Conservation (phyloP, 257 asterid genomes). For the Lantana camara region DNA sequence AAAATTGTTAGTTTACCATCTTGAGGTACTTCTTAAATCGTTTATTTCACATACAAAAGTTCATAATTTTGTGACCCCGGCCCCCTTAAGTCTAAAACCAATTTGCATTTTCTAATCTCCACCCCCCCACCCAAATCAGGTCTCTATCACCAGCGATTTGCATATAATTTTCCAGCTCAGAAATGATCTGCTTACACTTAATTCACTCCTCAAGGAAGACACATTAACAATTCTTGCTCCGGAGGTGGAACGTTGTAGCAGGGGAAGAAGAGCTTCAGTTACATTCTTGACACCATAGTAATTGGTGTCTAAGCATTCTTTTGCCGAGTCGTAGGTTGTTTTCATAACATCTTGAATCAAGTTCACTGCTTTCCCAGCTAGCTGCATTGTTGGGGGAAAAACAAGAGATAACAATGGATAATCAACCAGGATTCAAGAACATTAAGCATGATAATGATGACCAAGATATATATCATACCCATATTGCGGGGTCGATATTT, state of each 20-base stretch:
- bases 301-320: constrained; percentile 67
- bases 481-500: constrained; percentile 54
- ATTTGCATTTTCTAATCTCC: too few relatives aligned
- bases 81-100: too few relatives aligned
- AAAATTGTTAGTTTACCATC: too few relatives aligned
- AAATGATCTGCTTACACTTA: constrained; percentile 47
- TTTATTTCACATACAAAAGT: too few relatives aligned
- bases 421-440: not conserved
- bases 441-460: not conserved
- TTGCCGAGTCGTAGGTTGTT: constrained; percentile 56
- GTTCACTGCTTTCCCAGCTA: constrained; percentile 65
- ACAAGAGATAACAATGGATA: not conserved
- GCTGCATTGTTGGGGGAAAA: constrained; percentile 41
- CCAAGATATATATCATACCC: constrained; percentile 46
- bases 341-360: constrained; percentile 56
- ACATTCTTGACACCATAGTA: constrained; percentile 75
- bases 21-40: too few relatives aligned
- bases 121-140: too few relatives aligned
- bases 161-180: too few relatives aligned
- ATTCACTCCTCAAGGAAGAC: constrained; percentile 69
- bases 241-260: constrained; percentile 51
- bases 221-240: constrained; percentile 79
- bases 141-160: too few relatives aligned
- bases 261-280: constrained; percentile 77
- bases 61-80: too few relatives aligned